Conservation (phyloP, 768 basidiomycete species). For the Strobilomyces echinocephalus region DNA sequence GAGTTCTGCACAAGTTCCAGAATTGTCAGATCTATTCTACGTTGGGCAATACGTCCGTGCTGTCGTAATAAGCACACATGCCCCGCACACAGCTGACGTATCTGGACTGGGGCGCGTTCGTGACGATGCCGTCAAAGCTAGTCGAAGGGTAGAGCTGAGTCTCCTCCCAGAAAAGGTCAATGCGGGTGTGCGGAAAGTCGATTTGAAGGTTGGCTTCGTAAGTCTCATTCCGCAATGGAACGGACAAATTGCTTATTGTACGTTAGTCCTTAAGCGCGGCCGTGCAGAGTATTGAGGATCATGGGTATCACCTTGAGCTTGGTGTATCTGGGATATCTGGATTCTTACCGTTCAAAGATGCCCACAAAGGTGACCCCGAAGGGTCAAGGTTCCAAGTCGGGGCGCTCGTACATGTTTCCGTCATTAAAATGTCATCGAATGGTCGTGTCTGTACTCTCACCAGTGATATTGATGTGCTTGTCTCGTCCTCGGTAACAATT, state of each 20-base stretch:
- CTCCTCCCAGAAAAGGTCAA: conserved; percentile 84
- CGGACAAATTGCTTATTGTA: neutral
- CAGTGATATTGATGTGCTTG: conserved; percentile 45
- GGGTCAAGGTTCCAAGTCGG: conserved; percentile 51
- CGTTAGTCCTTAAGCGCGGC: conserved; percentile 67
- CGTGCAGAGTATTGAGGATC: conserved; percentile 85
- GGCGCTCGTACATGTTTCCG: conserved; percentile 59
- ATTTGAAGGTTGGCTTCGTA: conserved; percentile 72
- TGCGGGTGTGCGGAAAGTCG: conserved; percentile 68
- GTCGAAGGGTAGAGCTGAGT: conserved; percentile 79
- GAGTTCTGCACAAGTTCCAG: conserved; percentile 45
- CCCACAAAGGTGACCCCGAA: conserved; percentile 36
- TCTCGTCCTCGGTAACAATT: conserved; percentile 51
- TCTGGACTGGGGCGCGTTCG: conserved; percentile 56
- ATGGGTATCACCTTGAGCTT: conserved; percentile 87
- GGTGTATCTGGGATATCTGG: conserved; percentile 76
- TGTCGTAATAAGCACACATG: conserved; percentile 64
- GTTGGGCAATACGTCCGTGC: conserved; percentile 86
- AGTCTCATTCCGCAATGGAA: conserved; percentile 32
- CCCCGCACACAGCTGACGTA: conserved; percentile 58
- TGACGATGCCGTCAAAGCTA: conserved; percentile 63
- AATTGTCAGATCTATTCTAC: conserved; percentile 68
- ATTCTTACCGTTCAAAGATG: conserved; percentile 79
- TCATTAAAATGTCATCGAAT: conserved; percentile 66
- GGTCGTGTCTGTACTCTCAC: conserved; percentile 74